Percentiles rank a stretch among this genome's conserved stretches.
These are phyloP conservation scores for Elsinoe fawcettii DNA, from an alignment of 2,329 filamentous ascomycete species.

Conservation along the genomic window DNA sequence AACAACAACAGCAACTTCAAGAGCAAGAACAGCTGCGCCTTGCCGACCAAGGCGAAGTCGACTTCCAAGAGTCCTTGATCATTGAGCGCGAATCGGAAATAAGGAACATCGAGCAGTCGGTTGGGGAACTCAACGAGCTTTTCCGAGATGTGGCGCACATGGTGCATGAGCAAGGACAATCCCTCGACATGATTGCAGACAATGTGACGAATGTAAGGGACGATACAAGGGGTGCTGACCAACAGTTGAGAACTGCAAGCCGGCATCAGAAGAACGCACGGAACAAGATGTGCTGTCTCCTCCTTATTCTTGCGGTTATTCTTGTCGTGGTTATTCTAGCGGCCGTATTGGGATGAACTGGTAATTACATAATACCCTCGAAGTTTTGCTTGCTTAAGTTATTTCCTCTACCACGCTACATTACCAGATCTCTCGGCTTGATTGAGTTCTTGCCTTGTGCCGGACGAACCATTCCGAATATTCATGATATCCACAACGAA, in stretches of 20 bases:
- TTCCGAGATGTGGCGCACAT: constrained; percentile 98
- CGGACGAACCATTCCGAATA: background rate
- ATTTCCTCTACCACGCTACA: background rate
- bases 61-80: constrained; percentile 94
- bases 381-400: background rate
- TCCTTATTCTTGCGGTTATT: constrained; percentile 83
- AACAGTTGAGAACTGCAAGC: constrained; percentile 76
- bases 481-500: background rate
- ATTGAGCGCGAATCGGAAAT: constrained; percentile 96
- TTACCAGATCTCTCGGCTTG: background rate
- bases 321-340: constrained; percentile 84
- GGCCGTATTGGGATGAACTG: constrained; percentile 60
- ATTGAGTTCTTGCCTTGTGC: background rate
- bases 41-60: constrained; percentile 86
- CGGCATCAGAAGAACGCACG: constrained; percentile 92
- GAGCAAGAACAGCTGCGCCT: constrained; percentile 64
- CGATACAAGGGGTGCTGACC: constrained; percentile 76
- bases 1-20: constrained; percentile 45
- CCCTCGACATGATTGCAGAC: constrained; percentile 76
- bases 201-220: constrained; percentile 78
- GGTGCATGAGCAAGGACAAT: constrained; percentile 85
- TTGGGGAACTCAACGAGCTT: constrained; percentile 89
- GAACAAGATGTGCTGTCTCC: constrained; percentile 85
- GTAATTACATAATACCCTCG: constrained; percentile 8
- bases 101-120: constrained; percentile 91